These are phyloP conservation scores for Septoria petroselini DNA, from an alignment of 2,329 filamentous ascomycete species.

Conservation along the genomic window DNA sequence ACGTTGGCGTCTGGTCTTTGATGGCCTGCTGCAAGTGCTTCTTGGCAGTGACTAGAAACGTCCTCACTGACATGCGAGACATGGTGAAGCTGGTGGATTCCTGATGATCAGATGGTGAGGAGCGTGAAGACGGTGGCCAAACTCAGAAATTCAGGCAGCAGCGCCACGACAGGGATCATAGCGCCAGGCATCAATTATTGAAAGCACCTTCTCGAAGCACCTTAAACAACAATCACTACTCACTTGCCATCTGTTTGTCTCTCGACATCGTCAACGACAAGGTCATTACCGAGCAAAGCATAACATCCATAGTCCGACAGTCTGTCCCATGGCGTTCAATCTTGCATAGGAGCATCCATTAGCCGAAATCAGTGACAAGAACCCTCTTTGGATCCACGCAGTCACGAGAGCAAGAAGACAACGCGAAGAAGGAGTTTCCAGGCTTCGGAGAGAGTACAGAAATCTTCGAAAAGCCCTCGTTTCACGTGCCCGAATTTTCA, in stretches of 20 bases:
- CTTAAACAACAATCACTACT: neutral
- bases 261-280: neutral
- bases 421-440: neutral
- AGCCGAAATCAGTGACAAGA: neutral
- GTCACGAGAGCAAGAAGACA: slow-evolving; percentile 4
- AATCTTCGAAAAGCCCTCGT: neutral
- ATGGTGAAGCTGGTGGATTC: too few relatives aligned
- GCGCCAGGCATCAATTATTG: too few relatives aligned
- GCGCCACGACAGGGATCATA: too few relatives aligned
- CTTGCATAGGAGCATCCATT: slow-evolving; percentile 7
- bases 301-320: neutral
- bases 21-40: slow-evolving; percentile 42
- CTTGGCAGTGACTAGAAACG: slow-evolving; percentile 48
- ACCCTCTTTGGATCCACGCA: slow-evolving; percentile 3
- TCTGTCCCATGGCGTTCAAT: neutral
- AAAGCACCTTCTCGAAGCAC: too few relatives aligned
- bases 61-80: slow-evolving; percentile 47
- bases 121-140: neutral
- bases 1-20: slow-evolving; percentile 42
- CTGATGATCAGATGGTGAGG: too few relatives aligned
- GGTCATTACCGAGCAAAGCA: neutral
- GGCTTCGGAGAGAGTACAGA: neutral
- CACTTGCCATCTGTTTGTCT: neutral
- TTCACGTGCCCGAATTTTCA: neutral
- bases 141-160: too few relatives aligned